Conservation (phyloP, 495 filamentous ascomycete species). For the Hypomontagnella submonticulosa region DNA sequence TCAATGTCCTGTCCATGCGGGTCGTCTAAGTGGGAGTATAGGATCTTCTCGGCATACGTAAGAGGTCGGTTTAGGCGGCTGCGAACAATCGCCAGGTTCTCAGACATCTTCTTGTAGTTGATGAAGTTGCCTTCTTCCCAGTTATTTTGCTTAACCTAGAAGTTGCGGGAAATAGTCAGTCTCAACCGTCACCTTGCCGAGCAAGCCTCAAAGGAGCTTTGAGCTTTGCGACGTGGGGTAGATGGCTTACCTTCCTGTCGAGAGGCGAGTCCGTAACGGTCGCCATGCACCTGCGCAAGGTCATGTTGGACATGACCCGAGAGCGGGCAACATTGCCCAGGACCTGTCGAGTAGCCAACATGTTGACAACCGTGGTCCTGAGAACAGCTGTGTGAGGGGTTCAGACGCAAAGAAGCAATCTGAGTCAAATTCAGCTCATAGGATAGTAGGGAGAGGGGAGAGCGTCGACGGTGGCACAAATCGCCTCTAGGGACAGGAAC, state of each 20-base stretch:
- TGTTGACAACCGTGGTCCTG: slow-evolving; percentile 54
- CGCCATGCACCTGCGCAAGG: slow-evolving; percentile 64
- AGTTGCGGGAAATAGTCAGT: slow-evolving; percentile 46
- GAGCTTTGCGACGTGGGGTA: slow-evolving; percentile 6
- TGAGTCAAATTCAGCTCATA: slow-evolving; percentile 31
- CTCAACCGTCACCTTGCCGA: slow-evolving; percentile 19
- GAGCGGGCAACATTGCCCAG: slow-evolving; percentile 61
- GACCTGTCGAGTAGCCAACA: slow-evolving; percentile 67
- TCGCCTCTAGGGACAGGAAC: slow-evolving; percentile 35
- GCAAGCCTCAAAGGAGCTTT: slow-evolving; percentile 2
- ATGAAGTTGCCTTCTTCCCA: slow-evolving; percentile 68
- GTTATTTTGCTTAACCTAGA: slow-evolving; percentile 66
- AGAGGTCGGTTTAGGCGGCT: slow-evolving; percentile 88
- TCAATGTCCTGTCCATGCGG: slow-evolving; percentile 95
- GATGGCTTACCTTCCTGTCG: slow-evolving; percentile 61
- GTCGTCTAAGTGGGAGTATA: slow-evolving; percentile 99
- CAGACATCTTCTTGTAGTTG: slow-evolving; percentile 92
- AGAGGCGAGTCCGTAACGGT: slow-evolving; percentile 63
- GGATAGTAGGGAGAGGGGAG: slow-evolving; percentile 11
- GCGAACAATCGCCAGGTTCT: slow-evolving; percentile 94
- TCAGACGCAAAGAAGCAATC: slow-evolving; percentile 30
- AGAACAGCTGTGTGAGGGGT: slow-evolving; percentile 37
- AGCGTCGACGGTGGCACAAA: slow-evolving; percentile 14
- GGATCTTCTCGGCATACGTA: slow-evolving; percentile 96
- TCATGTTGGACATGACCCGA: slow-evolving; percentile 60